A percentile compares a stretch with the other conserved stretches of the same genome.
phyloP scores from a whole-genome alignment of 2,329 filamentous ascomycete species.

The Gaeumannomyces sp. region DNA sequence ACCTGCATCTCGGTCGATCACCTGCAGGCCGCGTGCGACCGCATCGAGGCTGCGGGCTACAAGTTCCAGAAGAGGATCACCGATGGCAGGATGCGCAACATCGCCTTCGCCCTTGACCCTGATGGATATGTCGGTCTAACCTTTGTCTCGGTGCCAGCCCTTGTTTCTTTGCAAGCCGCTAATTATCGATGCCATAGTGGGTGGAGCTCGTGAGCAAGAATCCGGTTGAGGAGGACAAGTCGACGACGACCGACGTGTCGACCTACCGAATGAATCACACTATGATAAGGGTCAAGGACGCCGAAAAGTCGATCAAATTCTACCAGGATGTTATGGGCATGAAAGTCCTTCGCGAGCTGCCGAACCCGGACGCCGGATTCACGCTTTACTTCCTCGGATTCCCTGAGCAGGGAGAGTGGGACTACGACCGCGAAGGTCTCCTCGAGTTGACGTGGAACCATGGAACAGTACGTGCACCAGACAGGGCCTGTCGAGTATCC shows the following conservation, averaged over 20 bases:
- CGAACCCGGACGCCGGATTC: slow-evolving; percentile 67
- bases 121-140: slow-evolving; percentile 54
- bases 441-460: slow-evolving; percentile 86
- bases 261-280: slow-evolving; percentile 85
- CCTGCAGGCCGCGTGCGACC: slow-evolving; percentile 82
- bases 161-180: neutral
- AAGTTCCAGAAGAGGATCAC: slow-evolving; percentile 91
- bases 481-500: slow-evolving; percentile 30
- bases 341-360: slow-evolving; percentile 67
- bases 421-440: slow-evolving; percentile 66
- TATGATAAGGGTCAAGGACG: slow-evolving; percentile 90
- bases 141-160: neutral
- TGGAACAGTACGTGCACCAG: slow-evolving; percentile 46
- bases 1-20: slow-evolving; percentile 77
- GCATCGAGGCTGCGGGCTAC: slow-evolving; percentile 85
- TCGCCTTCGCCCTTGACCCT: slow-evolving; percentile 86
- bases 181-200: slow-evolving; percentile 37
- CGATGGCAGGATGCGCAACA: slow-evolving; percentile 79
- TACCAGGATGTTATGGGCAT: slow-evolving; percentile 88
- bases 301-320: slow-evolving; percentile 66
- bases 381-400: slow-evolving; percentile 94
- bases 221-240: slow-evolving; percentile 59
- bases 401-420: slow-evolving; percentile 45
- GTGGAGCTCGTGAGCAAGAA: slow-evolving; percentile 76
- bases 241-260: slow-evolving; percentile 64